phyloP scores from a whole-genome alignment of 805 yeast genomes.

The Starmera amethionina region DNA sequence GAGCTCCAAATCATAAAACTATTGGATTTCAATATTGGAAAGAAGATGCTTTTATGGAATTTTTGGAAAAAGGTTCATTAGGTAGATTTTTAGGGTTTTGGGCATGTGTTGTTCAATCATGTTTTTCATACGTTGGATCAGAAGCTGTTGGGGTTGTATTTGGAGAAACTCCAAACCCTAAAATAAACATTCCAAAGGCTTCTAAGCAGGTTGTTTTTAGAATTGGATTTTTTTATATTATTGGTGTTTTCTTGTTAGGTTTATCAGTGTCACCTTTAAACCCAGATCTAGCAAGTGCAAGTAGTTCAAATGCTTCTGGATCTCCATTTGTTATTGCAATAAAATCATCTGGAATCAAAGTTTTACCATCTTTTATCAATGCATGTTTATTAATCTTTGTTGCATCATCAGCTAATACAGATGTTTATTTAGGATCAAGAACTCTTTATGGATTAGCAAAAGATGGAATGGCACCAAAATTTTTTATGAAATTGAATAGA shows the following conservation, averaged over 20 bases:
- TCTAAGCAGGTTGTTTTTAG: constrained; percentile 45
- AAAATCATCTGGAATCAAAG: constrained; percentile 37
- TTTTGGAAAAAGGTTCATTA: constrained; percentile 25
- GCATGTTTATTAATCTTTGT: constrained; percentile 40
- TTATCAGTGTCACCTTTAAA: constrained; percentile 47
- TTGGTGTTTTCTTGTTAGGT: constrained; percentile 44
- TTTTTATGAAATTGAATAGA: constrained; percentile 37
- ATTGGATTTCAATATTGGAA: constrained; percentile 35
- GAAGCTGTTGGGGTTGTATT: constrained; percentile 40
- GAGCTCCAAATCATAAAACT: constrained; percentile 23
- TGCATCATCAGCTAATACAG: constrained; percentile 23
- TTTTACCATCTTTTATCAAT: constrained; percentile 36
- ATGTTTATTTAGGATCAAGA: constrained; percentile 12
- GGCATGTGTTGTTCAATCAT: constrained; percentile 44
- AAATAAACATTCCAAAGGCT: constrained; percentile 41
- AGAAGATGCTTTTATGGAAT: constrained; percentile 15
- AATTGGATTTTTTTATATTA: constrained; percentile 42
- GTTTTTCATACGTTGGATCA: constrained; percentile 40
- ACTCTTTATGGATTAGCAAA: constrained; percentile 35
- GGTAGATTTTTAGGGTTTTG: constrained; percentile 43
- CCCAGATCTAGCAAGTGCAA: constrained; percentile 27
- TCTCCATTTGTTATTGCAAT: constrained; percentile 43
- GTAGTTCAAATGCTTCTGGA: constrained; percentile 31
- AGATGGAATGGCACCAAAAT: constrained; percentile 41
- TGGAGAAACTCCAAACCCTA: constrained; percentile 39